A percentile compares a stretch with the other conserved stretches of the same genome.
Evolutionary conservation across 805 yeast genomes (phyloP).

Genomic region (Saccharomycopsis amapae): DNA sequence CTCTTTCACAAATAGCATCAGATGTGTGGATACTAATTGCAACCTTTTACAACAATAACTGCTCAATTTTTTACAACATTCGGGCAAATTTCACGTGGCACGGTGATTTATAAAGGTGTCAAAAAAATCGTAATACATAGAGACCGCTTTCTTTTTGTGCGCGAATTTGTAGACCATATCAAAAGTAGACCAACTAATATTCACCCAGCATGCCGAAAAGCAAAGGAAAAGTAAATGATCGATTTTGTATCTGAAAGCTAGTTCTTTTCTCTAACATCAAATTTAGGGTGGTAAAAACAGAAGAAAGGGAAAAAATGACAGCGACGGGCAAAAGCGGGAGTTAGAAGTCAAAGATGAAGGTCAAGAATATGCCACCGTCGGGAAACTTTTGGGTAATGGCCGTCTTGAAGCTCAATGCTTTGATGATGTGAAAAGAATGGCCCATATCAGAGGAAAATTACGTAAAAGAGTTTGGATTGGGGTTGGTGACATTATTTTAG

Average conservation of each 20-base stretch:
- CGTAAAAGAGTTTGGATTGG: conserved; percentile 99
- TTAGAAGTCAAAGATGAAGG: conserved; percentile 88
- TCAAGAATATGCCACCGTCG: conserved; percentile 97
- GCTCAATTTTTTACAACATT: no score
- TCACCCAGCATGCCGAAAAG: conserved; percentile 60
- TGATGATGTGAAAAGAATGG: conserved; percentile 90
- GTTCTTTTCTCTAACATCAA: not conserved
- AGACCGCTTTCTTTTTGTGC: no score
- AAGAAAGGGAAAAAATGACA: conserved; percentile 97
- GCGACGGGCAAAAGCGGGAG: conserved; percentile 89
- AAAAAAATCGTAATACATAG: no score
- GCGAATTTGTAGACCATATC: no score
- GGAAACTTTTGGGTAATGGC: conserved; percentile 98
- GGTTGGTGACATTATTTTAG: conserved; percentile 95
- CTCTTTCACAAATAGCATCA: no score
- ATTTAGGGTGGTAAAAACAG: conserved; percentile 82
- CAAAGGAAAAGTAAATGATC: conserved; percentile 49
- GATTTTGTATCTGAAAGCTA: not conserved
- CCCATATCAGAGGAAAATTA: conserved; percentile 97
- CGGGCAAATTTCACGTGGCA: no score
- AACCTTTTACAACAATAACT: no score
- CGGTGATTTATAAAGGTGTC: no score
- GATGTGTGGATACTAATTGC: no score
- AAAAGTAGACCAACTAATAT: no score
- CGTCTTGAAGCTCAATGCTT: conserved; percentile 93